These are phyloP conservation scores for Pharnaceum exiguum DNA, from an alignment of 148 eudicot species.

Conservation along the genomic window DNA sequence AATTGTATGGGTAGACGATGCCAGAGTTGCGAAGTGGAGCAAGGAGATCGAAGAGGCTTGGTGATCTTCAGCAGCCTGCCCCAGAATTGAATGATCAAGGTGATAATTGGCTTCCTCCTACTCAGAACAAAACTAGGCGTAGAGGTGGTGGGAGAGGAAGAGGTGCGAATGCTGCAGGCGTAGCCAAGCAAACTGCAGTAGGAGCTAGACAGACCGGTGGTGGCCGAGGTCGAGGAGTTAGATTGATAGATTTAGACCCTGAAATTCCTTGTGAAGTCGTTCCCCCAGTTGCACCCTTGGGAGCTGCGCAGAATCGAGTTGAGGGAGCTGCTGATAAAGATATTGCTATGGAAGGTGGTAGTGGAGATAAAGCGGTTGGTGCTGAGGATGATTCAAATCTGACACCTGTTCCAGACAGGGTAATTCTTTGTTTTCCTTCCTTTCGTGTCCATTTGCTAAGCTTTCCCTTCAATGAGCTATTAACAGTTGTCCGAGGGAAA, in stretches of 20 bases:
- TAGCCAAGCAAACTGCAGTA: conserved; percentile 54
- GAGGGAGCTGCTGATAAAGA: conserved; percentile 66
- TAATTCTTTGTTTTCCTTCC: conserved; percentile 23
- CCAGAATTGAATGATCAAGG: conserved; percentile 59
- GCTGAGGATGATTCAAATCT: conserved; percentile 73
- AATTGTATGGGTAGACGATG: conserved; percentile 95
- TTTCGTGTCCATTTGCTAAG: not conserved
- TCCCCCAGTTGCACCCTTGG: conserved; percentile 54
- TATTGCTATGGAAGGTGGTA: conserved; percentile 75
- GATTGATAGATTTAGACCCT: conserved; percentile 80
- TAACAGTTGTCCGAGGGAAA: no score
- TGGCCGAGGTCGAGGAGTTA: conserved; percentile 84
- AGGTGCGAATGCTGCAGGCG: conserved; percentile 62
- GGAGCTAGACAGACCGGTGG: conserved; percentile 62
- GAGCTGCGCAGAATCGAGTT: conserved; percentile 47
- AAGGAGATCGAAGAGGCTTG: conserved; percentile 88
- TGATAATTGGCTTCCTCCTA: conserved; percentile 49
- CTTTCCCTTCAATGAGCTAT: not conserved
- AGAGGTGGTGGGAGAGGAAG: conserved; percentile 86
- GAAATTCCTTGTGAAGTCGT: conserved; percentile 60
- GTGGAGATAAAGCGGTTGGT: conserved; percentile 64
- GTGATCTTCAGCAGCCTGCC: conserved; percentile 84
- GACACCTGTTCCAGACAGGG: conserved; percentile 89
- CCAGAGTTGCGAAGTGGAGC: conserved; percentile 99
- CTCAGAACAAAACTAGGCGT: conserved; percentile 69